Conservation (phyloP, 2,329 filamentous ascomycete species). For the Pseudogymnoascus sp. region DNA sequence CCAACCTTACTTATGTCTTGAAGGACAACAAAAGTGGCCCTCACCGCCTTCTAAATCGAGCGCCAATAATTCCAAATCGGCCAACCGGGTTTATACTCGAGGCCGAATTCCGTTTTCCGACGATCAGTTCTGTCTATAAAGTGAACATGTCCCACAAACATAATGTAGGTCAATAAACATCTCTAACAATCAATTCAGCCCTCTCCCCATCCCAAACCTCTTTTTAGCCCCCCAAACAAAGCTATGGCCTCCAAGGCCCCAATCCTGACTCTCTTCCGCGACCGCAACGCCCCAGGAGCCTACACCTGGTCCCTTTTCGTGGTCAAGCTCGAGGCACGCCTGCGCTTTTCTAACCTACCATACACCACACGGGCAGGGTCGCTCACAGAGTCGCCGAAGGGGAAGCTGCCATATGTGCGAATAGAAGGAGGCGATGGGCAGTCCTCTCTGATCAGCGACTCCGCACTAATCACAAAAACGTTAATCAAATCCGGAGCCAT, state of each 20-base stretch:
- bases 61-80: not conserved
- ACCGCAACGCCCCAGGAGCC: not conserved
- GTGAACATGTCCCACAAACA: not conserved
- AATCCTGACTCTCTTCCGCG: not conserved
- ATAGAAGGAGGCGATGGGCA: conserved; percentile 30
- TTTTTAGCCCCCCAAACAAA: too few relatives aligned
- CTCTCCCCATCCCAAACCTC: too few relatives aligned
- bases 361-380: conserved; percentile 34
- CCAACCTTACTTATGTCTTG: not conserved
- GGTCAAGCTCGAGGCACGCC: conserved; percentile 51
- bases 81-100: not conserved
- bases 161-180: not conserved
- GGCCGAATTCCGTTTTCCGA: not conserved
- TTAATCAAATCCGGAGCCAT: conserved; percentile 36
- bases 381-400: conserved; percentile 38
- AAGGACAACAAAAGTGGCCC: not conserved
- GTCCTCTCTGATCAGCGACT: conserved; percentile 40
- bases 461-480: conserved; percentile 43
- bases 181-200: too few relatives aligned
- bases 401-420: conserved; percentile 47
- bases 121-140: not conserved
- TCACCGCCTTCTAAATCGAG: not conserved
- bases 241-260: not conserved
- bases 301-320: conserved; percentile 52
- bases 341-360: conserved; percentile 42